Percentiles rank a stretch among this genome's conserved stretches.
These are phyloP conservation scores for Talaromyces stipitatus DNA, from an alignment of 495 filamentous ascomycete species.

Conservation along the genomic window DNA sequence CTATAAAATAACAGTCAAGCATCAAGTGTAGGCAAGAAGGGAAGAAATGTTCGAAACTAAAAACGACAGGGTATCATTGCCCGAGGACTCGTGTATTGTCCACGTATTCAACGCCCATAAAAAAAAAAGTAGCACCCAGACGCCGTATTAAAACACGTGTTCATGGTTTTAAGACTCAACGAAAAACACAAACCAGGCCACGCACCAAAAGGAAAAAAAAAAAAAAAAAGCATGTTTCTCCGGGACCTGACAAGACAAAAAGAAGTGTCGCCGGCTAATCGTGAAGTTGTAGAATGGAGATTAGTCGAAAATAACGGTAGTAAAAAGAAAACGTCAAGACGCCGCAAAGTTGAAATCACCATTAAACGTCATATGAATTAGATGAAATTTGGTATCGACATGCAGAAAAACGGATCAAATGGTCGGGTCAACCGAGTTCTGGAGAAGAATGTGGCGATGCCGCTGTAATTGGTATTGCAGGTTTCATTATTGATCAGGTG, in stretches of 20 bases:
- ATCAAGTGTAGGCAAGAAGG: conserved; percentile 12
- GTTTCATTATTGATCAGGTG: too few species aligned
- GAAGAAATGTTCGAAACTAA: conserved; percentile 18
- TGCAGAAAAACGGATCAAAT: not conserved
- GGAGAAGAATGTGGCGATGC: too few species aligned
- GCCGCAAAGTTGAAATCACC: not conserved
- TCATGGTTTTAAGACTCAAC: conserved; percentile 13
- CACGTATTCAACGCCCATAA: conserved; percentile 33
- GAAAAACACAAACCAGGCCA: too few species aligned
- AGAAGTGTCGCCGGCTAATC: not conserved
- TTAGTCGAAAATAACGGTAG: not conserved
- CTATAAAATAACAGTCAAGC: conserved; percentile 4
- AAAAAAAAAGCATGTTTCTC: conserved; percentile 4
- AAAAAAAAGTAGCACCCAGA: conserved; percentile 8
- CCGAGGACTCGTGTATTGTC: conserved; percentile 43
- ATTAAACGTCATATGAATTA: not conserved
- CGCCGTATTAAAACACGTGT: not conserved
- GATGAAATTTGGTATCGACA: not conserved
- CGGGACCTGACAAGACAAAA: not conserved
- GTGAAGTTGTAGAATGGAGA: not conserved
- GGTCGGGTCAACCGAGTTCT: not conserved
- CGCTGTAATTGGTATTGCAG: too few species aligned
- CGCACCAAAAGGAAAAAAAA: conserved; percentile 8
- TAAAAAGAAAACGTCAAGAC: not conserved
- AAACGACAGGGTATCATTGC: conserved; percentile 38